Evolutionary conservation across 2,329 filamentous ascomycete species (phyloP).

Genomic region (Scorias spongiosa): DNA sequence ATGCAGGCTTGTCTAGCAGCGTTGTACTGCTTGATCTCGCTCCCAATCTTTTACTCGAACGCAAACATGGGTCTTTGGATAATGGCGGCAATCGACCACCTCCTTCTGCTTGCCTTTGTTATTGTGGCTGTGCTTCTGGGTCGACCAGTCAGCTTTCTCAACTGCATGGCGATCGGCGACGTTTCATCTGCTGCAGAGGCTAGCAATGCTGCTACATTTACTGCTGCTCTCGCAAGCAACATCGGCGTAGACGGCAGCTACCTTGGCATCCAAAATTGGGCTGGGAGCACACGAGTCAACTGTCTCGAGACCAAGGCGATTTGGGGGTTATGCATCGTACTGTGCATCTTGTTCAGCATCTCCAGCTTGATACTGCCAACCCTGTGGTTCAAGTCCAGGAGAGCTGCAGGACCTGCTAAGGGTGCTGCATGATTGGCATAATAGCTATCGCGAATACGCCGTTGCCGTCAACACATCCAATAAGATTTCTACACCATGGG

Average conservation of each 20-base stretch:
- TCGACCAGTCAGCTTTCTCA: slow-evolving; percentile 62
- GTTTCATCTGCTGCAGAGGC: slow-evolving; percentile 29
- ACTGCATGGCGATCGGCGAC: slow-evolving; percentile 46
- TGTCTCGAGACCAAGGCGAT: slow-evolving; percentile 77
- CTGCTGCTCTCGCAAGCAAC: slow-evolving; percentile 36
- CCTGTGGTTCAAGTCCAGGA: slow-evolving; percentile 35
- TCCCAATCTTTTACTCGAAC: slow-evolving; percentile 69
- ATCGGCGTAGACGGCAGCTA: slow-evolving; percentile 35
- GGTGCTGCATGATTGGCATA: background rate
- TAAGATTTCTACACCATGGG: too few species aligned
- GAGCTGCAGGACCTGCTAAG: slow-evolving; percentile 14
- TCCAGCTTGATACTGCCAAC: slow-evolving; percentile 31
- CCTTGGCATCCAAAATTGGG: slow-evolving; percentile 39
- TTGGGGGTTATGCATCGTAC: slow-evolving; percentile 70
- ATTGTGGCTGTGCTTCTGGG: slow-evolving; percentile 65
- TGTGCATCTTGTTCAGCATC: slow-evolving; percentile 41
- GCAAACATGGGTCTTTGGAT: slow-evolving; percentile 64
- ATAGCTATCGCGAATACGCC: too few species aligned
- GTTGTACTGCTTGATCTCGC: slow-evolving; percentile 54
- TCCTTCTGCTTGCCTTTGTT: slow-evolving; percentile 61
- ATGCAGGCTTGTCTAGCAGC: slow-evolving; percentile 60
- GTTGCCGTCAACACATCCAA: too few species aligned
- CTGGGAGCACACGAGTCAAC: slow-evolving; percentile 45
- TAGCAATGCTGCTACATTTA: slow-evolving; percentile 37
- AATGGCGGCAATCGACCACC: slow-evolving; percentile 49